Conservation (phyloP, 129 eudicot species). For the Helichrysum umbraculigerum region DNA sequence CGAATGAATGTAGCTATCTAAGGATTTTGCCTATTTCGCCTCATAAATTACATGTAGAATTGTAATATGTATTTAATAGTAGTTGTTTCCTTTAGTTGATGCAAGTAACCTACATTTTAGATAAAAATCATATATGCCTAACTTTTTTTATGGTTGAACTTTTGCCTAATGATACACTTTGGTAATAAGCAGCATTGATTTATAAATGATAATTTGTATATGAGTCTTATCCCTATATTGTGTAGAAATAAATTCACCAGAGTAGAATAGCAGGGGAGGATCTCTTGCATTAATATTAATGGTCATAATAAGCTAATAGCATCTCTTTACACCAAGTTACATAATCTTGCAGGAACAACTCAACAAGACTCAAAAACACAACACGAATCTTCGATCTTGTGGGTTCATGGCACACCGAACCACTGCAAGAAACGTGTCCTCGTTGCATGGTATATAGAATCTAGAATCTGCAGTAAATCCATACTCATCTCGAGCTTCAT, state of each 20-base stretch:
- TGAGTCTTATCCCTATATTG: neutral
- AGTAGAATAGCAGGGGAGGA: slow-evolving; percentile 2
- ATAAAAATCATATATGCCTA: neutral
- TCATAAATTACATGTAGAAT: too few species aligned
- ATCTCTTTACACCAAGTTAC: slow-evolving; percentile 28
- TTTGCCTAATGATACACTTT: neutral
- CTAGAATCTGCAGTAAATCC: slow-evolving; percentile 52
- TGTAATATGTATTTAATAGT: neutral
- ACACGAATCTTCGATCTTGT: slow-evolving; percentile 24
- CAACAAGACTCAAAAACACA: slow-evolving; percentile 36
- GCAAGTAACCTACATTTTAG: neutral
- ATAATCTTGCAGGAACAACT: slow-evolving; percentile 18
- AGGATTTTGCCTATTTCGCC: too few species aligned
- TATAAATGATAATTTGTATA: neutral
- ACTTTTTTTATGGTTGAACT: neutral
- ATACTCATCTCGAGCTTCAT: slow-evolving; percentile 69
- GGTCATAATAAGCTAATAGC: neutral
- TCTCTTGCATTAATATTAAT: slow-evolving; percentile 20
- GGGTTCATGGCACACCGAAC: slow-evolving; percentile 54
- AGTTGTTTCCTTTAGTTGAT: neutral
- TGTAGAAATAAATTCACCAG: neutral
- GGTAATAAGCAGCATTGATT: neutral
- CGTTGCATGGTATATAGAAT: slow-evolving; percentile 76
- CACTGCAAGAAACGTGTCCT: slow-evolving; percentile 60
- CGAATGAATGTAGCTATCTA: too few species aligned